Conservation (phyloP, 192 early-diverging fungal genomes). For the Diversispora epigaea region DNA sequence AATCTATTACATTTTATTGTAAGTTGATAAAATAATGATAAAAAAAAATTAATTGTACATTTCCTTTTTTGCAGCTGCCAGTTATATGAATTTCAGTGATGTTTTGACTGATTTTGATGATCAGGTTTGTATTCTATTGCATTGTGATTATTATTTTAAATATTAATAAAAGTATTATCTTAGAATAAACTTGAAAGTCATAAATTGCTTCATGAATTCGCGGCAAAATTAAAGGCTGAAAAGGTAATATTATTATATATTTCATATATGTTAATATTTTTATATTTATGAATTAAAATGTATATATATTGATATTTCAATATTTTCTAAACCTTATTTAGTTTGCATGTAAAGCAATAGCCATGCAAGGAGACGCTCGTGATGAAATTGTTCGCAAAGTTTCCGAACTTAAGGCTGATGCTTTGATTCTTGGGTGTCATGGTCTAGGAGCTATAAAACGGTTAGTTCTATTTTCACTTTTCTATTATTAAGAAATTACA, state of each 20-base stretch:
- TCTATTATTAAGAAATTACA: too few species aligned
- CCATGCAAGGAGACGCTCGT: constrained; percentile 62
- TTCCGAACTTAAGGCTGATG: constrained; percentile 54
- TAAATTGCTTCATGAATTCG: constrained; percentile 35
- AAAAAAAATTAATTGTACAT: not conserved
- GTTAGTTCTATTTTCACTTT: constrained; percentile 10
- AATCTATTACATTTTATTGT: too few species aligned
- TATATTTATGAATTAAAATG: too few species aligned
- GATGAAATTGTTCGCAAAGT: constrained; percentile 60
- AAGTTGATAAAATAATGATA: too few species aligned
- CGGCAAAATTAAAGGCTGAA: constrained; percentile 27
- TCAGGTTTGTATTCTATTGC: constrained; percentile 33
- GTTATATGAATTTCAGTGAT: constrained; percentile 38
- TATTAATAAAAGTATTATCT: too few species aligned
- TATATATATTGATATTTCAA: constrained; percentile 3
- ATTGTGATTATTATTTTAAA: too few species aligned
- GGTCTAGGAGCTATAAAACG: constrained; percentile 56
- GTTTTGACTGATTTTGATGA: constrained; percentile 34
- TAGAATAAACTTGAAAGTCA: constrained; percentile 32
- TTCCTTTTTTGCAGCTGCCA: not conserved
- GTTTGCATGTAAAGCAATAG: constrained; percentile 52
- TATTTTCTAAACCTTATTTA: constrained; percentile 3
- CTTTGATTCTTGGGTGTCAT: constrained; percentile 60
- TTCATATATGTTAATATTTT: too few species aligned
- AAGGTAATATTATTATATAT: constrained; percentile 24